phyloP scores from a whole-genome alignment of 2,329 filamentous ascomycete species.

The Fusarium sp. region DNA sequence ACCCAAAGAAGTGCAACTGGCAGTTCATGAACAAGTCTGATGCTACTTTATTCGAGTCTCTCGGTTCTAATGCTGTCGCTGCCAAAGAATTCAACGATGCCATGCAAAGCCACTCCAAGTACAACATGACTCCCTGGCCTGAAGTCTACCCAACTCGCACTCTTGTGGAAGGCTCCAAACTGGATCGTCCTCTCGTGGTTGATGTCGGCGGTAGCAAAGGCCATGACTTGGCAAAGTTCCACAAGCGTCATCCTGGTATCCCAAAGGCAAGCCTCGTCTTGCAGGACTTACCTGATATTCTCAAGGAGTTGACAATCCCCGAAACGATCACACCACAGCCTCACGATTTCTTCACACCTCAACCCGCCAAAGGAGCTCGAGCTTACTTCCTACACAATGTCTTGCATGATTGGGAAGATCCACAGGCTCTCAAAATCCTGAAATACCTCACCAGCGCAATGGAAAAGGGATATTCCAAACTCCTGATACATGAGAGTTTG shows the following conservation, averaged over 20 bases:
- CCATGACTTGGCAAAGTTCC: constrained; percentile 52
- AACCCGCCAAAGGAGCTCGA: constrained; percentile 54
- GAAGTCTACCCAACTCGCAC: constrained; percentile 50
- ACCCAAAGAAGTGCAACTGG: constrained; percentile 48
- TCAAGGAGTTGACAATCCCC: constrained; percentile 41
- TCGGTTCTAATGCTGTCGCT: constrained; percentile 46
- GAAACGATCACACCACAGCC: constrained; percentile 44
- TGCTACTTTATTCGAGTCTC: constrained; percentile 48
- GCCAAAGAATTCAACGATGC: constrained; percentile 49
- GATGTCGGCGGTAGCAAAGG: constrained; percentile 54
- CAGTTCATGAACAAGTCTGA: constrained; percentile 46
- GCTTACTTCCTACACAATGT: constrained; percentile 61
- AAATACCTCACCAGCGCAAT: constrained; percentile 34
- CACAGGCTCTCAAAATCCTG: constrained; percentile 50
- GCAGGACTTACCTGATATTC: constrained; percentile 49
- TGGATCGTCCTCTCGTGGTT: constrained; percentile 47
- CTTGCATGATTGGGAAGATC: constrained; percentile 63
- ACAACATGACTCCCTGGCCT: constrained; percentile 53
- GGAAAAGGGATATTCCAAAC: constrained; percentile 50
- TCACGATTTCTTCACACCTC: constrained; percentile 53
- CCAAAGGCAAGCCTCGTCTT: constrained; percentile 47
- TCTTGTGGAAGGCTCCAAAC: constrained; percentile 43
- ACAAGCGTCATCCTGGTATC: constrained; percentile 41
- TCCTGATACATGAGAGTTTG: constrained; percentile 53
- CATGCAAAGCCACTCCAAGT: constrained; percentile 54